Conservation (phyloP, 805 yeast species). For the Schwanniomyces pseudopolymorphus region DNA sequence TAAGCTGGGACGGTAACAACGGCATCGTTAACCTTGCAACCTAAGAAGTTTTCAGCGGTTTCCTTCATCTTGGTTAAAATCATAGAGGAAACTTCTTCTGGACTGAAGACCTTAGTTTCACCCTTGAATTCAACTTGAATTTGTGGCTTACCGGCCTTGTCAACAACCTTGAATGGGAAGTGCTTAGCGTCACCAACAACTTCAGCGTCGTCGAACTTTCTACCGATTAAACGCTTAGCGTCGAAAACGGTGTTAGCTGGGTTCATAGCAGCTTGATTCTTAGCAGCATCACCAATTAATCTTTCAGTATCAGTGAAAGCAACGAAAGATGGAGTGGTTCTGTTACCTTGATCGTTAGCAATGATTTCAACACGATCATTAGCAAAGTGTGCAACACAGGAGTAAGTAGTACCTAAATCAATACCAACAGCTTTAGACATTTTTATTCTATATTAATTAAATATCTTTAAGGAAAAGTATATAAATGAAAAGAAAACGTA, state of each 20-base stretch:
- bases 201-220: constrained; percentile 66
- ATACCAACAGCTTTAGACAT: constrained; percentile 47
- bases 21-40: constrained; percentile 64
- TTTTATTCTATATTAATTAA: constrained; percentile 1
- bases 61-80: constrained; percentile 52
- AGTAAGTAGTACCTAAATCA: constrained; percentile 53
- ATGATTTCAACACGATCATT: constrained; percentile 66
- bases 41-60: constrained; percentile 89
- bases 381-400: constrained; percentile 52
- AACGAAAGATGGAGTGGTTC: constrained; percentile 52
- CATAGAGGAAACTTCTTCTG: constrained; percentile 50
- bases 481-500: constrained; percentile 1
- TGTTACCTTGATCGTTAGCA: constrained; percentile 54
- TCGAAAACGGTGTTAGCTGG: constrained; percentile 51
- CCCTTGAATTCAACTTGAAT: constrained; percentile 48
- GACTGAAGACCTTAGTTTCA: constrained; percentile 47
- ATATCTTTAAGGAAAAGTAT: neutral
- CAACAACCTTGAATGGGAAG: constrained; percentile 48
- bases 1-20: constrained; percentile 52
- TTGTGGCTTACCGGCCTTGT: constrained; percentile 46
- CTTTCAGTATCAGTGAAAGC: constrained; percentile 50
- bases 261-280: constrained; percentile 52
- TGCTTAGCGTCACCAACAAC: constrained; percentile 52
- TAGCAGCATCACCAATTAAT: constrained; percentile 53
- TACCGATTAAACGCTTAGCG: constrained; percentile 57